Conservation (phyloP, 2,329 filamentous ascomycete species). For the Thelonectria discophora region DNA sequence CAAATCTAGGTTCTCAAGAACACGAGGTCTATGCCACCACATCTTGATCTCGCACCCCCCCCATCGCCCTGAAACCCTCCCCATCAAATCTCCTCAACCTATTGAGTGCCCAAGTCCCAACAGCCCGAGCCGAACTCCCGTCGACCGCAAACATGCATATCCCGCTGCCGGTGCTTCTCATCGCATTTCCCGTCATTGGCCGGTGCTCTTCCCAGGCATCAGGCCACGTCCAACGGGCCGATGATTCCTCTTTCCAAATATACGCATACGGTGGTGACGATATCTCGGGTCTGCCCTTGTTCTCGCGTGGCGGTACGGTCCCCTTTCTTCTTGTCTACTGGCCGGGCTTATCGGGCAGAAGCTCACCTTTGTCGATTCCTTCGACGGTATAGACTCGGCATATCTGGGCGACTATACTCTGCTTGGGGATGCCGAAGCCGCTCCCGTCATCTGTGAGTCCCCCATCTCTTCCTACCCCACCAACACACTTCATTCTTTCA, state of each 20-base stretch:
- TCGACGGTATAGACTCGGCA: constrained; percentile 1
- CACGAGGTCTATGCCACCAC: too few species aligned
- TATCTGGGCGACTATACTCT: constrained; percentile 19
- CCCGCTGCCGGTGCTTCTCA: neutral
- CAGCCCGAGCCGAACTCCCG: neutral
- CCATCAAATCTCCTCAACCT: too few species aligned
- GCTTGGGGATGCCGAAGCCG: constrained; percentile 16
- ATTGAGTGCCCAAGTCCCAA: too few species aligned
- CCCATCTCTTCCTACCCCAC: neutral
- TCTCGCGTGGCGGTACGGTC: constrained; percentile 17
- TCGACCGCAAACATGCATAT: constrained; percentile 7
- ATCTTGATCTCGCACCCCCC: too few species aligned
- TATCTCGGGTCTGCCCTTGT: constrained; percentile 14
- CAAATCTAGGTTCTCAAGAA: too few species aligned
- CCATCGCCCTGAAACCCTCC: too few species aligned
- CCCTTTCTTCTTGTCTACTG: neutral
- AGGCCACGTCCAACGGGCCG: neutral
- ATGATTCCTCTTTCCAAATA: constrained; percentile 9
- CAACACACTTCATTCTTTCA: neutral
- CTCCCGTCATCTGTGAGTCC: constrained; percentile 22
- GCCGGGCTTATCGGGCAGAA: too few species aligned
- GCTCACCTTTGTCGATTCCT: neutral
- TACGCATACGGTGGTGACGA: constrained; percentile 19
- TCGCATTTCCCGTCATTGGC: constrained; percentile 5
- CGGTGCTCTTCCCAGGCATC: neutral